These are phyloP conservation scores for Leersia perrieri DNA, from an alignment of 176 grass and related monocot species.

Conservation along the genomic window DNA sequence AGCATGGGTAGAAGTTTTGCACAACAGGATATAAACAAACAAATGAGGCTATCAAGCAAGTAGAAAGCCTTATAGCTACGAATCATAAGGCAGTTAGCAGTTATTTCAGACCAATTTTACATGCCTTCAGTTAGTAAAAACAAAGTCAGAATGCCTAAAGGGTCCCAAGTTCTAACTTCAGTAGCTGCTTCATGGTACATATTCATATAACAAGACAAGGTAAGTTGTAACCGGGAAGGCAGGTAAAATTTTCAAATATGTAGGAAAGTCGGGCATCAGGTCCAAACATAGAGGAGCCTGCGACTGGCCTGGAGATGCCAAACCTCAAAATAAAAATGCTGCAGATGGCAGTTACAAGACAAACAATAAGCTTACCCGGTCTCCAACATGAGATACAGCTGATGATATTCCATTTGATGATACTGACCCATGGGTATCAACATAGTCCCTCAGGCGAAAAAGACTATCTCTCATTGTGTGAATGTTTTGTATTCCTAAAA, in stretches of 20 bases:
- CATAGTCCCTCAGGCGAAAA: slow-evolving; percentile 94
- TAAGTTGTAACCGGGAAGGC: not conserved
- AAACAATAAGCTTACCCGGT: slow-evolving; percentile 38
- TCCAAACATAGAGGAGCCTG: not conserved
- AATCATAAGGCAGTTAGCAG: not conserved
- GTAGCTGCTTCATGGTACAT: not conserved
- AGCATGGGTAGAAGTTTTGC: not conserved
- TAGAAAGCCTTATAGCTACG: not conserved
- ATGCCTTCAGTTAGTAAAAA: not conserved
- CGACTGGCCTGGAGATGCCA: not conserved
- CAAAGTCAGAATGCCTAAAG: not conserved
- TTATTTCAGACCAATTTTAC: not conserved
- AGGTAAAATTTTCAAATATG: not conserved
- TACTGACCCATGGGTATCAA: slow-evolving; percentile 79
- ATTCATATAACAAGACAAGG: not conserved
- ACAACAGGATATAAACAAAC: not conserved
- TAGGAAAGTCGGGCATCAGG: not conserved
- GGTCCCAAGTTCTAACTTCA: not conserved
- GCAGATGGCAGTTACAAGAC: not conserved
- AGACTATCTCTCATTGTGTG: slow-evolving; percentile 98
- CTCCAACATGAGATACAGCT: slow-evolving; percentile 52
- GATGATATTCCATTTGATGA: slow-evolving; percentile 87
- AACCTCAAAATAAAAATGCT: too few species aligned
- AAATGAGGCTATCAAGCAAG: not conserved
- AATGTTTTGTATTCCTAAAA: slow-evolving; percentile 97